Percentiles rank a stretch among this genome's conserved stretches.
phyloP scores from a whole-genome alignment of 257 asterid genomes.

The Catharanthus roseus region DNA sequence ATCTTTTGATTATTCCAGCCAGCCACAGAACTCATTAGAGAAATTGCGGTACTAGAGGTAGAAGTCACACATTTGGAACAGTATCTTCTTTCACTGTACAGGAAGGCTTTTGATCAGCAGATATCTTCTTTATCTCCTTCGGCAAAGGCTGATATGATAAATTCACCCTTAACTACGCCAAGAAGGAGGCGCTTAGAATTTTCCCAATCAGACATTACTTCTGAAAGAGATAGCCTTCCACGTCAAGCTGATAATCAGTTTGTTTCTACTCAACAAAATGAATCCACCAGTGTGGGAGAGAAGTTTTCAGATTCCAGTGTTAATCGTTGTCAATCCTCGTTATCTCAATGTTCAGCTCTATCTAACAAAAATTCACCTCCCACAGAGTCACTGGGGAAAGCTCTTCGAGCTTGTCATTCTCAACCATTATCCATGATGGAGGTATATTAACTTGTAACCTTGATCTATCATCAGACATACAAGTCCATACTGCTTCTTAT shows the following conservation, averaged over 20 bases:
- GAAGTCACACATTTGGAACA: constrained; percentile 97
- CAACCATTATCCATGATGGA: constrained; percentile 92
- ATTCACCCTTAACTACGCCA: constrained; percentile 57
- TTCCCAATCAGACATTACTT: constrained; percentile 40
- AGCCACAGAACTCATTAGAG: constrained; percentile 83
- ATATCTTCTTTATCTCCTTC: constrained; percentile 51
- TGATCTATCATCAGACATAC: constrained; percentile 1
- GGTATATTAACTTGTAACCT: constrained; percentile 34
- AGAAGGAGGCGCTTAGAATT: constrained; percentile 76
- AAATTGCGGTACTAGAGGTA: constrained; percentile 79
- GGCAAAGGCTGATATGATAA: constrained; percentile 31
- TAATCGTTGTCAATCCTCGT: constrained; percentile 77
- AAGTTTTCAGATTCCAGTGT: constrained; percentile 44
- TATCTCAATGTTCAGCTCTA: constrained; percentile 52
- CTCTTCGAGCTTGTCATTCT: constrained; percentile 84
- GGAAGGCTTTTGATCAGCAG: constrained; percentile 90
- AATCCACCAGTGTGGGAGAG: constrained; percentile 36
- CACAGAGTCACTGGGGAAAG: constrained; percentile 52
- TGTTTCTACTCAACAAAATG: constrained; percentile 31
- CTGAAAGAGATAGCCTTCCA: constrained; percentile 28
- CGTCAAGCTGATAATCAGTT: constrained; percentile 30
- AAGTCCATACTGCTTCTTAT: not conserved
- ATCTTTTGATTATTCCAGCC: constrained; percentile 50
- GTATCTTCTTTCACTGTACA: constrained; percentile 79
- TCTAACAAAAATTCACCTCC: constrained; percentile 53